These are phyloP conservation scores for Aspergillus sp. DNA, from an alignment of 2,329 filamentous ascomycete genomes.

Conservation along the genomic window DNA sequence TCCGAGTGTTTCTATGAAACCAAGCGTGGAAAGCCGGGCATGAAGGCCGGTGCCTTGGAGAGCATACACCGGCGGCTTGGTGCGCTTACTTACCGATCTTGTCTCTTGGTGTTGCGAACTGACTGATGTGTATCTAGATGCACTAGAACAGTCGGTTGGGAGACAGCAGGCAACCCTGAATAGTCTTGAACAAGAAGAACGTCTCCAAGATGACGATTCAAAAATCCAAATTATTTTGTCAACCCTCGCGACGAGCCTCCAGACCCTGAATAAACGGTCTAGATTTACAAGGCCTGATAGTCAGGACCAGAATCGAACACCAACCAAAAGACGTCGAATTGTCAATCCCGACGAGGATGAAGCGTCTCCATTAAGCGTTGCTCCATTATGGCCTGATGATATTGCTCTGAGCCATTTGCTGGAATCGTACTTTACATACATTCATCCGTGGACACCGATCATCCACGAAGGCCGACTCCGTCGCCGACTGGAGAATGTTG, in stretches of 20 bases:
- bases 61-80: slow-evolving; percentile 30
- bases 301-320: slow-evolving; percentile 2
- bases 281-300: background rate
- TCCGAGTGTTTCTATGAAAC: slow-evolving; percentile 29
- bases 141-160: slow-evolving; percentile 8
- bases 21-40: slow-evolving; percentile 35
- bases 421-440: slow-evolving; percentile 37
- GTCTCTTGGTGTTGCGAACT: background rate
- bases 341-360: slow-evolving; percentile 1
- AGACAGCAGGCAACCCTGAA: slow-evolving; percentile 1
- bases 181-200: background rate
- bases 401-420: slow-evolving; percentile 28
- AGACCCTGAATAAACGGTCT: background rate
- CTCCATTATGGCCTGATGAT: slow-evolving; percentile 7
- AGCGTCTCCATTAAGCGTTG: background rate
- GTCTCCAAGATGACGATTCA: background rate
- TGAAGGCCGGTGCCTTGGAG: slow-evolving; percentile 39
- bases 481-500: slow-evolving; percentile 18
- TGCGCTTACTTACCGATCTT: slow-evolving; percentile 18
- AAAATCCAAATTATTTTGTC: background rate
- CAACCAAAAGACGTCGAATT: slow-evolving; percentile 6
- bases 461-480: slow-evolving; percentile 33
- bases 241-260: background rate
- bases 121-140: background rate
- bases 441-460: slow-evolving; percentile 44